Evolutionary conservation across 441 rosid genomes (phyloP).

Genomic region (Croton laevigatus): DNA sequence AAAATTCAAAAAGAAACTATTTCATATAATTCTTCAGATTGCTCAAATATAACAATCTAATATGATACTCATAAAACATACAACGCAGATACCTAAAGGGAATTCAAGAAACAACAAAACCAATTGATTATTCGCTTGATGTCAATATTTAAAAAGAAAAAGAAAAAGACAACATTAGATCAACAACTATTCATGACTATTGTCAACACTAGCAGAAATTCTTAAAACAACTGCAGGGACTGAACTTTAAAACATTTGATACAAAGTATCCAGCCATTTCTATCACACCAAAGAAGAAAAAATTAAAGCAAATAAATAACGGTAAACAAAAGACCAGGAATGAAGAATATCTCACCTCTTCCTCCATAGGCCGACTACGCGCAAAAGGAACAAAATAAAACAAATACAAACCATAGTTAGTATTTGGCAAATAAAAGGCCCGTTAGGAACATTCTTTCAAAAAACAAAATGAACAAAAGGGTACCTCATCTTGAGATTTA

Average conservation of each 20-base stretch:
- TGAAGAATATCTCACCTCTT: conserved; percentile 44
- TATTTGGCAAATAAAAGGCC: neutral
- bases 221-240: neutral
- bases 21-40: neutral
- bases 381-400: neutral
- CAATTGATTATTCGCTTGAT: neutral
- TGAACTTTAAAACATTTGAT: neutral
- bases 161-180: neutral
- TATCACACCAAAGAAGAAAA: neutral
- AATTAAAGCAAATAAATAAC: neutral
- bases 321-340: neutral
- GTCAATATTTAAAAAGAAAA: too few species aligned
- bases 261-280: neutral
- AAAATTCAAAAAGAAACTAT: too few species aligned
- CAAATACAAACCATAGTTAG: neutral
- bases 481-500: conserved; percentile 20
- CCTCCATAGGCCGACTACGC: conserved; percentile 66
- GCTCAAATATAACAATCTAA: neutral
- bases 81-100: neutral
- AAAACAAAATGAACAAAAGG: neutral
- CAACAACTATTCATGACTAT: neutral
- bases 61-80: neutral
- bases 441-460: neutral
- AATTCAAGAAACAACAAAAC: neutral
- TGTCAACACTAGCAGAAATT: neutral